Evolutionary conservation across 148 eudicot species (phyloP).

Genomic region (Diospyros lotus): DNA sequence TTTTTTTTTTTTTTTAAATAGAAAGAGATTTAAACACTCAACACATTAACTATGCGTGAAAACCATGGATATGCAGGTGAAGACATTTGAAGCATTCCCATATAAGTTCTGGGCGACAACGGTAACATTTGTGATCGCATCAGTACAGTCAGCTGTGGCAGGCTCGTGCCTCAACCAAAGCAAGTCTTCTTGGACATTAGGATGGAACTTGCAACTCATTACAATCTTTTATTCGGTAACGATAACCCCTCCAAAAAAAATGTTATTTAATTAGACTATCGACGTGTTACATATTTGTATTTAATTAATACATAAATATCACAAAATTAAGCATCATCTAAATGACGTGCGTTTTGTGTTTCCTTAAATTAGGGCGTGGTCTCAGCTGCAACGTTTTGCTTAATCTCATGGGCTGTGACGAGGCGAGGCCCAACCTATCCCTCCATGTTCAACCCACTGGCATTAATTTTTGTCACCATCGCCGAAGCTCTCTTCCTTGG

Average conservation of each 20-base stretch:
- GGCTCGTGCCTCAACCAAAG: slow-evolving; percentile 45
- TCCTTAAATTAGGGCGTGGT: slow-evolving; percentile 42
- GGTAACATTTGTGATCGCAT: slow-evolving; percentile 42
- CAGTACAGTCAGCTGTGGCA: slow-evolving; percentile 38
- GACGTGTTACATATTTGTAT: too few species aligned
- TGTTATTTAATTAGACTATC: too few species aligned
- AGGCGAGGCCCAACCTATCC: slow-evolving; percentile 60
- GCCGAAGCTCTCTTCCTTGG: slow-evolving; percentile 46
- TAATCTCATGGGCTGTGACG: slow-evolving; percentile 54
- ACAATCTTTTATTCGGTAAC: slow-evolving; percentile 54
- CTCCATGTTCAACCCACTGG: slow-evolving; percentile 65
- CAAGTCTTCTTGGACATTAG: slow-evolving; percentile 38
- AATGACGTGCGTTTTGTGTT: neutral
- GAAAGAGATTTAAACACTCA: too few species aligned
- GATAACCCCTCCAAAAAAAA: too few species aligned
- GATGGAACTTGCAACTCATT: slow-evolving; percentile 50
- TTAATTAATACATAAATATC: too few species aligned
- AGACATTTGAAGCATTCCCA: slow-evolving; percentile 44
- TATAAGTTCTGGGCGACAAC: slow-evolving; percentile 46
- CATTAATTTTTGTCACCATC: slow-evolving; percentile 45
- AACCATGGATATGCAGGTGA: slow-evolving; percentile 24
- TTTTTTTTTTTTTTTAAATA: too few species aligned
- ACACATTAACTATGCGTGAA: too few species aligned
- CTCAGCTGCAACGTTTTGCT: slow-evolving; percentile 42
- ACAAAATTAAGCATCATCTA: too few species aligned